Conservation (phyloP, 768 basidiomycete genomes). For the Tricholoma sp. region DNA sequence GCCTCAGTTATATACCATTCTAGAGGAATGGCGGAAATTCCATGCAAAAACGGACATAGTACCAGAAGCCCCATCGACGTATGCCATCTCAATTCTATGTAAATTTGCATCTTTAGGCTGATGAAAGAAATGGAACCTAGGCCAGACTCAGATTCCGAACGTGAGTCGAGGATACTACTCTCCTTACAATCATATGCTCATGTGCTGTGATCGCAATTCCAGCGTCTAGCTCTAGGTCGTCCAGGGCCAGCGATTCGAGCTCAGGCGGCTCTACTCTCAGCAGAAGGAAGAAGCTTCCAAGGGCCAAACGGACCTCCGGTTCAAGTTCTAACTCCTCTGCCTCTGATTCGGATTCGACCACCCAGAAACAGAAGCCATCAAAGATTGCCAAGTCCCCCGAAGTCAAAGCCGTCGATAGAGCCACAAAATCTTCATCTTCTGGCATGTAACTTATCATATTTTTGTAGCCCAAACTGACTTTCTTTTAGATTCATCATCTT, state of each 20-base stretch:
- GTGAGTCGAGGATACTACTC: slow-evolving; percentile 3
- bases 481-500: slow-evolving; percentile 9
- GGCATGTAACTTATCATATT: slow-evolving; percentile 1
- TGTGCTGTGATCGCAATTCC: slow-evolving; percentile 2
- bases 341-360: neutral
- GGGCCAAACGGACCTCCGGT: slow-evolving; percentile 11
- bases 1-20: slow-evolving; percentile 58
- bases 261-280: slow-evolving; percentile 6
- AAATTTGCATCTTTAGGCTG: neutral
- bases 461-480: neutral
- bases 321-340: slow-evolving; percentile 14
- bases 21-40: slow-evolving; percentile 56
- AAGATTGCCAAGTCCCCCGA: slow-evolving; percentile 4
- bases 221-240: slow-evolving; percentile 16
- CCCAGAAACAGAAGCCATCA: slow-evolving; percentile 1
- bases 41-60: slow-evolving; percentile 16
- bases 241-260: slow-evolving; percentile 22
- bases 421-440: slow-evolving; percentile 9
- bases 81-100: slow-evolving; percentile 3
- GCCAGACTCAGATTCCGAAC: slow-evolving; percentile 22
- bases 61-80: slow-evolving; percentile 15
- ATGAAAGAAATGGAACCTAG: slow-evolving; percentile 2
- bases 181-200: neutral
- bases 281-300: neutral
- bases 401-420: slow-evolving; percentile 3